Conservation (phyloP, 371 early-diverging fungal species). For the Parasitella parasitica region DNA sequence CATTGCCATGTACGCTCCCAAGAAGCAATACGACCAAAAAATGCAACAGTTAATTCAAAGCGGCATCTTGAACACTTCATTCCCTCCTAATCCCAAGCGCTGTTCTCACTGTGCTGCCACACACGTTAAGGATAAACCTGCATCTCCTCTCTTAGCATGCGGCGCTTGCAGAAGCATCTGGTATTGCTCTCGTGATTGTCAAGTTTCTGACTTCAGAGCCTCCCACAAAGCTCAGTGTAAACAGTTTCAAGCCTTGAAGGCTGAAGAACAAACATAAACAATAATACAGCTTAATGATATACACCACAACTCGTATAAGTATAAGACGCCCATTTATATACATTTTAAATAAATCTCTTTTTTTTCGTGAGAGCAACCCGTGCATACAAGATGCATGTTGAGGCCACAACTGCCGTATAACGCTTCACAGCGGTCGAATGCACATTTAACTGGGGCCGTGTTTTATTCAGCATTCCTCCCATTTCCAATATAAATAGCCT, state of each 20-base stretch:
- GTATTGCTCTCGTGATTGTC: slow-evolving; percentile 66
- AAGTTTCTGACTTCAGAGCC: slow-evolving; percentile 54
- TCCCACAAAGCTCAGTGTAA: slow-evolving; percentile 56
- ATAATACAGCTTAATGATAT: neutral
- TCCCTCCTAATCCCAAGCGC: slow-evolving; percentile 40
- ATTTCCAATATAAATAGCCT: too few species aligned
- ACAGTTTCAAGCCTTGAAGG: slow-evolving; percentile 18
- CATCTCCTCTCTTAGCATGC: slow-evolving; percentile 56
- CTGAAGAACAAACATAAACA: slow-evolving; percentile 4
- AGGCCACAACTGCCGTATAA: too few species aligned
- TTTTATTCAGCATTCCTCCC: too few species aligned
- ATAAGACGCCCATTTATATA: neutral
- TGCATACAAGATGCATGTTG: neutral
- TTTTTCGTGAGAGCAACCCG: neutral
- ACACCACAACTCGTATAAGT: neutral
- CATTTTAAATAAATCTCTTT: neutral
- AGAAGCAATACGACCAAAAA: slow-evolving; percentile 33
- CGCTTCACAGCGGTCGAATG: too few species aligned
- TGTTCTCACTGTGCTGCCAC: slow-evolving; percentile 59
- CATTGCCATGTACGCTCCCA: slow-evolving; percentile 34
- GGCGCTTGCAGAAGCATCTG: slow-evolving; percentile 62
- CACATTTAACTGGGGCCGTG: too few species aligned
- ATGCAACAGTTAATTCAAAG: slow-evolving; percentile 48
- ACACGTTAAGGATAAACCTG: slow-evolving; percentile 50
- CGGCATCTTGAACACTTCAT: slow-evolving; percentile 40